Conservation (phyloP, 2,329 filamentous ascomycete genomes). For the Talaromyces sp. region DNA sequence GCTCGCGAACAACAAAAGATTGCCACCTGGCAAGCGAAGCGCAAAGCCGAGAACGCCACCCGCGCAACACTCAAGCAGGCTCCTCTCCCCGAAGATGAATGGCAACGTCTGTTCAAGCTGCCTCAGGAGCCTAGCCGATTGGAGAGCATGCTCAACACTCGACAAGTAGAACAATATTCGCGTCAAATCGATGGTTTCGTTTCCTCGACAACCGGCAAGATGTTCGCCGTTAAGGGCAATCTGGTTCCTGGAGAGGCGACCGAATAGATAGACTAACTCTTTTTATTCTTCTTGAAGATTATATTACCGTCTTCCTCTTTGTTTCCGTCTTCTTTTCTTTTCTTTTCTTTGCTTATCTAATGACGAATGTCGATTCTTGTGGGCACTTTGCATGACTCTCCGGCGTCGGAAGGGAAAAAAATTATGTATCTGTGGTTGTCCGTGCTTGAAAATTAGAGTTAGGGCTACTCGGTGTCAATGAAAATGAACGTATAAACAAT, state of each 20-base stretch:
- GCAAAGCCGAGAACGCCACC: conserved; percentile 89
- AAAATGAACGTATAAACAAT: neutral
- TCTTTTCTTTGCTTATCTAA: conserved; percentile 10
- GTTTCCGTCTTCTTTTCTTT: conserved; percentile 16
- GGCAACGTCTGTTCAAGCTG: conserved; percentile 96
- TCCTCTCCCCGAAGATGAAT: conserved; percentile 90
- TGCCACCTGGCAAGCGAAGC: conserved; percentile 90
- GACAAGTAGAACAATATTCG: conserved; percentile 96
- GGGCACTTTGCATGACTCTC: conserved; percentile 36
- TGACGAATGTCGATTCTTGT: conserved; percentile 16
- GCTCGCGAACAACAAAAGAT: conserved; percentile 96
- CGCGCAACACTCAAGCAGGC: conserved; percentile 81
- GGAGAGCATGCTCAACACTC: conserved; percentile 88
- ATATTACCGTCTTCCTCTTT: conserved; percentile 23
- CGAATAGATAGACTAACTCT: conserved; percentile 26
- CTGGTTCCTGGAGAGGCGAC: conserved; percentile 53
- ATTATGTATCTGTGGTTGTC: conserved; percentile 19
- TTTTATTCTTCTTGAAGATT: conserved; percentile 18
- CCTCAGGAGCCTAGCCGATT: conserved; percentile 88
- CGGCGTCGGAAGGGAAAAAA: conserved; percentile 39
- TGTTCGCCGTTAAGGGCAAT: conserved; percentile 87
- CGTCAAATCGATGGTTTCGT: conserved; percentile 96
- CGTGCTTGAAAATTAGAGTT: conserved; percentile 9
- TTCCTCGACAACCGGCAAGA: conserved; percentile 85
- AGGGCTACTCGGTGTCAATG: conserved; percentile 4